Evolutionary conservation across 371 early-diverging fungal genomes (phyloP).

Genomic region (Mucor sp.): DNA sequence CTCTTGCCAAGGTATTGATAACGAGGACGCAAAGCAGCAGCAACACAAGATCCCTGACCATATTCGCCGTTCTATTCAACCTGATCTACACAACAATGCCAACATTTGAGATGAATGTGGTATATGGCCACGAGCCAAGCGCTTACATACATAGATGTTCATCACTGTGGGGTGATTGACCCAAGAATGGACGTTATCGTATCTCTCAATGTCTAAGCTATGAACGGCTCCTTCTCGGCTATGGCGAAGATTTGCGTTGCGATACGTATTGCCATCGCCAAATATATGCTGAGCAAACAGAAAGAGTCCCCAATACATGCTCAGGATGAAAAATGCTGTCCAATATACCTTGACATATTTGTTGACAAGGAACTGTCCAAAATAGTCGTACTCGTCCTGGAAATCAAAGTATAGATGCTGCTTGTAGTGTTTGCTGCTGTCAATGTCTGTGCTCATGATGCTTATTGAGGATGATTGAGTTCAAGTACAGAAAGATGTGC

Average conservation of each 20-base stretch:
- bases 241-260: neutral
- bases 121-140: neutral
- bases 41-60: slow-evolving; percentile 21
- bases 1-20: slow-evolving; percentile 25
- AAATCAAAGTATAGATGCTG: neutral
- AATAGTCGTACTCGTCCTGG: slow-evolving; percentile 14
- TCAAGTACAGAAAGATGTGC: no score
- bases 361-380: slow-evolving; percentile 13
- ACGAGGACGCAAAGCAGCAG: slow-evolving; percentile 20
- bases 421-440: neutral
- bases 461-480: neutral
- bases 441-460: neutral
- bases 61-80: slow-evolving; percentile 17
- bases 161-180: neutral
- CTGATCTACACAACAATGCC: slow-evolving; percentile 16
- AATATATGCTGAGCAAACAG: slow-evolving; percentile 21
- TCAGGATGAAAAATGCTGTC: slow-evolving; percentile 12
- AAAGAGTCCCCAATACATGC: slow-evolving; percentile 15
- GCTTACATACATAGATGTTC: slow-evolving; percentile 4
- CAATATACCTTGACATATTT: slow-evolving; percentile 11
- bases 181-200: neutral
- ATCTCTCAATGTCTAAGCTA: neutral
- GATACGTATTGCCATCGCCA: slow-evolving; percentile 16
- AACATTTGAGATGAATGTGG: neutral
- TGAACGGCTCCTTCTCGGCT: slow-evolving; percentile 9